Evolutionary conservation across 805 yeast species (phyloP), one percentile per base, ranked within the genome.

Genomic region (Saccharomycopsis synnaedendra): DNA sequence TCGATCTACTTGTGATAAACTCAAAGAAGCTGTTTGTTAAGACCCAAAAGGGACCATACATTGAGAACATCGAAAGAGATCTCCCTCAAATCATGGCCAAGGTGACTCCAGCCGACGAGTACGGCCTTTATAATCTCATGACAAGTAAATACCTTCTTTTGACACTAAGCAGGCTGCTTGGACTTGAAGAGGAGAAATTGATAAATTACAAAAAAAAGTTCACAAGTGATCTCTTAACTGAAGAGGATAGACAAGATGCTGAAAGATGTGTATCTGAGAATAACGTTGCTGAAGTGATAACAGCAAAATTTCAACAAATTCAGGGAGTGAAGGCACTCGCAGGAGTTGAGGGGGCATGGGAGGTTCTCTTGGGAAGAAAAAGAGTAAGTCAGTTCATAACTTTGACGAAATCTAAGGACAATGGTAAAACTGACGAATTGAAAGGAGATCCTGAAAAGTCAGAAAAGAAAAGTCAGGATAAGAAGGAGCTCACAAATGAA

Each of bases 1-100:
- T 86, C 3, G 90, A 85, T 51, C 72, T 77, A n/a, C 61, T 85
- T 36, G 66, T 77, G 1, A 55, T 63, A 27, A 68, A 68, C 29
- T 63, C 73, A 28, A 45, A 60, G 38, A 35, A 40, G 10, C 51
- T 47, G 8, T 39, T 46, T 32, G 46, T 11, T 9, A 42, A 46
- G 41, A 41, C 29, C 19, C 27, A 45, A 7, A 19, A 30, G 5
- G 39, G 32, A 7, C 64, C 66, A 2, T 62, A 59, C 46, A 33
- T 60, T 5, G 43, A 41, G 6, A 58, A 58, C 5, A 52, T 70
- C 3, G 43, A 61, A 10, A 55, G 55, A 4, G 72, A 70, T 48
- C 56, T 71, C 44, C 61, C 58, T 0, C 36, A 53, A 9, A 64
- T 71, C 1, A 45, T 70, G 28, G 49, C 60, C 9, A 60, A 60